phyloP scores from a whole-genome alignment of 331 rosid genomes.

The Prunus yedoensis region DNA sequence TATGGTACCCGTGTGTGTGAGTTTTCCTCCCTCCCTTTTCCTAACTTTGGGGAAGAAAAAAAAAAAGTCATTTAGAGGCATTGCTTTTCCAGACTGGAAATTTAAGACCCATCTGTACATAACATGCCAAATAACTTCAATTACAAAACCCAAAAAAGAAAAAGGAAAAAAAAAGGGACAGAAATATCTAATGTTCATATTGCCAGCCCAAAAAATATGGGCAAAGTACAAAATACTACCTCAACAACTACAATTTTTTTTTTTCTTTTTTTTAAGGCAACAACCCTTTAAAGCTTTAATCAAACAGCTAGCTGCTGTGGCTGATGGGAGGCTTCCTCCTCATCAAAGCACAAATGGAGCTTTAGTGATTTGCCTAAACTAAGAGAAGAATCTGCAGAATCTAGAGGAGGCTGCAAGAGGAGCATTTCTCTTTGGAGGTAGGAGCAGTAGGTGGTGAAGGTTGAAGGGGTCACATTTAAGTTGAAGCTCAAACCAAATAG shows the following conservation, averaged over 20 bases:
- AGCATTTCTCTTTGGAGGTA: slow-evolving; percentile 77
- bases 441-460: slow-evolving; percentile 63
- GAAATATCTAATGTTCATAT: slow-evolving; percentile 9
- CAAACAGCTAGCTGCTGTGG: slow-evolving; percentile 65
- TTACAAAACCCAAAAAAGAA: neutral
- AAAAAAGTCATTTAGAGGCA: neutral
- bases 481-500: slow-evolving; percentile 78
- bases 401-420: slow-evolving; percentile 55
- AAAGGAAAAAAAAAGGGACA: neutral
- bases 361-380: slow-evolving; percentile 48
- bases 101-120: slow-evolving; percentile 37
- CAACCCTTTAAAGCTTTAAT: neutral
- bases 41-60: too few species aligned
- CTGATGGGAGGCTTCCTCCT: slow-evolving; percentile 68
- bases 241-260: neutral
- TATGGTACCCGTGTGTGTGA: too few species aligned
- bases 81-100: slow-evolving; percentile 49
- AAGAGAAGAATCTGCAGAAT: slow-evolving; percentile 52
- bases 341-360: slow-evolving; percentile 52
- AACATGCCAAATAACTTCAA: slow-evolving; percentile 22
- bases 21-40: accelerated
- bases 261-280: too few species aligned
- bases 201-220: slow-evolving; percentile 4
- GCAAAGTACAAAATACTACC: slow-evolving; percentile 3
- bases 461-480: slow-evolving; percentile 71